These are phyloP conservation scores for Daldinia decipiens DNA, from an alignment of 495 filamentous ascomycete genomes.

Conservation along the genomic window DNA sequence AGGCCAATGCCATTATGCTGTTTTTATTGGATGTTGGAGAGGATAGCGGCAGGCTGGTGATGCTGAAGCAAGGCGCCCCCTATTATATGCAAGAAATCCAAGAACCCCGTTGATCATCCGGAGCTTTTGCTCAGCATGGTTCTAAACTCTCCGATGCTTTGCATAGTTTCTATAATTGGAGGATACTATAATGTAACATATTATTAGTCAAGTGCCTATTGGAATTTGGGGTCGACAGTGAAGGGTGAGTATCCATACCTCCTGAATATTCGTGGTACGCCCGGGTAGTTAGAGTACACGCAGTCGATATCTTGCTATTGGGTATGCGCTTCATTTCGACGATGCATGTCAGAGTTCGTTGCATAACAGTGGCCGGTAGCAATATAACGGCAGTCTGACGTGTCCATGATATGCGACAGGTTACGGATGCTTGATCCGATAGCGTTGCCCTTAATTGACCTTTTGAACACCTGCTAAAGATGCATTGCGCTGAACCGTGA, in stretches of 20 bases:
- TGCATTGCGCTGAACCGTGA: not conserved
- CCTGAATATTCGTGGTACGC: not conserved
- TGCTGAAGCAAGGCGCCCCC: not conserved
- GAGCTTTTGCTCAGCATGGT: not conserved
- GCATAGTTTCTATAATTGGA: not conserved
- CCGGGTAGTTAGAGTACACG: not conserved
- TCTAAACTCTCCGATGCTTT: not conserved
- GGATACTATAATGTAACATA: not conserved
- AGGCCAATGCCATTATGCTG: not conserved
- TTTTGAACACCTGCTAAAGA: not conserved
- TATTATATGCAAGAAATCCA: not conserved
- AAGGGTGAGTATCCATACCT: not conserved
- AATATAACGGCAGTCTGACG: not conserved
- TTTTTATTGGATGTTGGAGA: not conserved
- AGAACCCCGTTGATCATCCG: not conserved
- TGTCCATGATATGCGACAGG: not conserved
- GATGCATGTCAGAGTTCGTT: not conserved
- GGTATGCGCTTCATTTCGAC: not conserved
- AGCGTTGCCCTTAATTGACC: not conserved
- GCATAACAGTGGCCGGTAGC: not conserved
- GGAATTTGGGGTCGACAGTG: not conserved
- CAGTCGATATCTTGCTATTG: not conserved
- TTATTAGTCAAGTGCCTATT: not conserved
- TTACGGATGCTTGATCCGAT: not conserved
- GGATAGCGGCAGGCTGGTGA: not conserved